Evolutionary conservation across 2,329 filamentous ascomycete species (phyloP), one percentile per base, ranked within the genome.

Genomic region (Aspergillus intermedius): DNA sequence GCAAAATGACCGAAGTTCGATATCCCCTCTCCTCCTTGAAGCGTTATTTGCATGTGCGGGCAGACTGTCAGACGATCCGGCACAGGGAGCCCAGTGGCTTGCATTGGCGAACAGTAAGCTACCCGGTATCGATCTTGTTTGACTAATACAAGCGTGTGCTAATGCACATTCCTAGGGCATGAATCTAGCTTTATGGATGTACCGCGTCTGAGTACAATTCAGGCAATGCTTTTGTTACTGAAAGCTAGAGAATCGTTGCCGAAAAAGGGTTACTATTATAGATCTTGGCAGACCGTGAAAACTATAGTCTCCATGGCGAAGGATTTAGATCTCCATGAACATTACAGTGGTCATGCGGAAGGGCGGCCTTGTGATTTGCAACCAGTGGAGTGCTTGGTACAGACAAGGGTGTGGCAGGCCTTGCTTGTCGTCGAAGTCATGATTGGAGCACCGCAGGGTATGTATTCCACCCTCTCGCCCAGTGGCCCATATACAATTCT

Each of bases 271-370:
- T 97, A 97, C 65, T 97, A 93, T 68, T 97, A 93, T 70, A 84
- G 91, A 34, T 97, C 93, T 0, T 97, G 93, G 91, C 95, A 96
- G 82, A 88, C 87, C 4, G 83, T 95, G 17, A 91, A 95, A 46
- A 88, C 91, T 52, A 89, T 91, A 54, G 86, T 95, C 6, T 86
- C 90, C 42, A 95, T 97, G 88, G 89, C 83, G 22, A 93, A 94
- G 61, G 91, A 96, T 63, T 75, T 97, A 28, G 88, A 90, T 17
- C 74, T 97, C 5, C 84, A 96, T 62, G 89, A 95, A 55, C 91
- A 97, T 69, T 83, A 83, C 53, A 83, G 87, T 50, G 81, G 84
- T 41, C 93, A 97, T 65, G 79, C 84, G 54, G 79, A 81, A 46
- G 87, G 86, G 19, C 80, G 79, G 47, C 67, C 78, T 1, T 97